A percentile compares a stretch with the other conserved stretches of the same genome.
phyloP scores from a whole-genome alignment of 805 yeast genomes.

The Yarrowia sp. region DNA sequence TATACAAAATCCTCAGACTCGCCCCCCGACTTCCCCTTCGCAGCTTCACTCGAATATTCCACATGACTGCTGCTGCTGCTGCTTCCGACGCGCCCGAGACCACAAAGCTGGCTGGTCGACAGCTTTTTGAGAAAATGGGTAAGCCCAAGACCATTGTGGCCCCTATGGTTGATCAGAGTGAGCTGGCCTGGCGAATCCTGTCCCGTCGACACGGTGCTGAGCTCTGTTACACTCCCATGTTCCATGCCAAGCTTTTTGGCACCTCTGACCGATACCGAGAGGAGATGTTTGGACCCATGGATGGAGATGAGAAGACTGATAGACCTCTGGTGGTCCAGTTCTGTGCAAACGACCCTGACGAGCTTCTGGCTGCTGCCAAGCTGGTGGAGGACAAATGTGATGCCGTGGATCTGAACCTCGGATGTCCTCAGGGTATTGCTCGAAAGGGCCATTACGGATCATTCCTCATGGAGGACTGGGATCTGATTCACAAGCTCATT shows the following conservation, averaged over 20 bases:
- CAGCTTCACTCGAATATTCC: conserved; percentile 15
- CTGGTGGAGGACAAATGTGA: conserved; percentile 80
- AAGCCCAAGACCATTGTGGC: conserved; percentile 83
- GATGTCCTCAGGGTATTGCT: conserved; percentile 99
- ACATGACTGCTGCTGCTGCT: conserved; percentile 11
- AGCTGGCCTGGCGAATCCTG: conserved; percentile 88
- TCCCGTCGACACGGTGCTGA: conserved; percentile 90
- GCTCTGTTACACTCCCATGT: conserved; percentile 94
- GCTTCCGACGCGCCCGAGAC: neutral
- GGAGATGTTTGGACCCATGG: conserved; percentile 61
- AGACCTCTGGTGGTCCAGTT: conserved; percentile 91
- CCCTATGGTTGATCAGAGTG: conserved; percentile 98
- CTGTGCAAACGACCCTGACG: conserved; percentile 93
- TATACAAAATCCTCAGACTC: neutral
- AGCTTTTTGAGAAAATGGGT: conserved; percentile 65
- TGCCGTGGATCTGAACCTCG: conserved; percentile 92
- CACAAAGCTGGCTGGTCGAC: conserved; percentile 54
- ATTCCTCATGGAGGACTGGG: conserved; percentile 97
- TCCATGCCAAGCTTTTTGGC: conserved; percentile 87
- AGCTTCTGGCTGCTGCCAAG: conserved; percentile 74
- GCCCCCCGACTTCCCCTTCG: neutral
- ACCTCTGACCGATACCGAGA: conserved; percentile 75
- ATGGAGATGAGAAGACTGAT: conserved; percentile 67
- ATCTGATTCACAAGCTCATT: conserved; percentile 66
- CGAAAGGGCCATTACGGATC: conserved; percentile 93